Base-by-base conservation (phyloP, 2,329 filamentous ascomycete species). In the Scedosporium apiospermum region DNA sequence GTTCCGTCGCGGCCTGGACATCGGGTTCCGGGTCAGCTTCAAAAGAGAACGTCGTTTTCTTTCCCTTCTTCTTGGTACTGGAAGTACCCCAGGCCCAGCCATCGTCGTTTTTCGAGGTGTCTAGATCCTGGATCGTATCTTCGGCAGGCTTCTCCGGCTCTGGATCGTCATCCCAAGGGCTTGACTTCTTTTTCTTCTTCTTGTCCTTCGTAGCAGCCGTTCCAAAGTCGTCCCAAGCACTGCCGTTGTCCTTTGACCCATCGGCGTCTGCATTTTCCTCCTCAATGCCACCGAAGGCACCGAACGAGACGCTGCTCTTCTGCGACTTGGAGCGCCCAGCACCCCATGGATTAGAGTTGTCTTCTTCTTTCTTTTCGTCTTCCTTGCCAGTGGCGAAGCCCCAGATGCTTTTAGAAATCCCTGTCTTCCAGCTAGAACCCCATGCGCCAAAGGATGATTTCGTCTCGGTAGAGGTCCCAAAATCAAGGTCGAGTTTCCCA, bases 351-450 rank as follows among this genome's bases (percentile, higher is more conserved):
- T 80, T 83, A 27, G 71, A 71, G 18, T 78, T 77, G 16, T 73
- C 68, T 12, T 78, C 73, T 53, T 75, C 72, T 63, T 77, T 80
- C 63, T 73, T 72, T 61, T 71, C 59, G 71, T 57, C 60, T 7
- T 58, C 65, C 5, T 63, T 64, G 21, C 65, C 63, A 27, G 74
- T 74, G 57, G 75, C 73, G 65, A 79, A 78, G 59, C 73, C 76
- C 77, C 75, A 81, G 63, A 74, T 74, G 62, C 69, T 75, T 55
- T 80, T 81, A 18, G 78, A 23, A 27, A 16, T 78, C 63, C 81
- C 80, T n/a, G 81, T 79, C 65, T 74, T 78, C 83, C 85, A 88
- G 66, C 78, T 82, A 64, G 80, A 79, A 41, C 84, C 84, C 84
- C 86, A 89, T 46, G 77, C 75, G 58, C 84, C 80, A 67, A 88